A percentile compares a stretch with the other conserved stretches of the same genome.
Conservation (phyloP, 1,284 basidiomycete species). For the Apiotrichum siamense region DNA sequence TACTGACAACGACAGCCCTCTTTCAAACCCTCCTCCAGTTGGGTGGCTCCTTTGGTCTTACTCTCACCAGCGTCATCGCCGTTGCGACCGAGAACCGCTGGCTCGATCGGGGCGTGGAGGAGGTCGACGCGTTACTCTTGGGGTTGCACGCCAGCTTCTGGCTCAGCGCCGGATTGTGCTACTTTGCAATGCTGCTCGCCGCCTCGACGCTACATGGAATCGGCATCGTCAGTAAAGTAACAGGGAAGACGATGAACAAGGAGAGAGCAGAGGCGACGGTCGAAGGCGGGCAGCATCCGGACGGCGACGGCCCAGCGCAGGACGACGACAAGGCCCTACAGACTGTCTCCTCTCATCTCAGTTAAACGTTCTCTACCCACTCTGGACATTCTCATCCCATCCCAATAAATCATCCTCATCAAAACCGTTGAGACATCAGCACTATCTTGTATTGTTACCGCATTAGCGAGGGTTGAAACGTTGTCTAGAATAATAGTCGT, state of each 20-base stretch:
- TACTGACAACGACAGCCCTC: conserved; percentile 47
- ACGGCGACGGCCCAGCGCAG: too few species aligned
- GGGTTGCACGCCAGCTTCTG: conserved; percentile 39
- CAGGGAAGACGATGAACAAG: neutral
- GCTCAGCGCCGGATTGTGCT: conserved; percentile 31
- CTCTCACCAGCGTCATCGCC: conserved; percentile 65
- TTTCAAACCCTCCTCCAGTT: conserved; percentile 48
- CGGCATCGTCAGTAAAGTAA: conserved; percentile 16
- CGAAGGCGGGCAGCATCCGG: too few species aligned
- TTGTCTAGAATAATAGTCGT: too few species aligned
- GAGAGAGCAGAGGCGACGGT: too few species aligned
- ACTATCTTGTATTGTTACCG: too few species aligned
- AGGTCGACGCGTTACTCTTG: conserved; percentile 15
- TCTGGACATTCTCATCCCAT: too few species aligned
- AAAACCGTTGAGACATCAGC: too few species aligned
- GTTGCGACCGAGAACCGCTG: conserved; percentile 7
- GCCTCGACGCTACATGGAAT: conserved; percentile 25
- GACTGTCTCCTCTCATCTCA: too few species aligned
- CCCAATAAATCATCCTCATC: too few species aligned
- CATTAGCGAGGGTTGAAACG: too few species aligned
- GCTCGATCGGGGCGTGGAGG: conserved; percentile 8
- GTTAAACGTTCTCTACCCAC: too few species aligned
- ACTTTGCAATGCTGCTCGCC: conserved; percentile 26
- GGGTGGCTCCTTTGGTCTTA: conserved; percentile 63
- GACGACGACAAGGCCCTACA: too few species aligned